Evolutionary conservation across 192 early-diverging fungal genomes (phyloP), one percentile per base, ranked within the genome.

Genomic region (Borealophlyctis nickersoniae): DNA sequence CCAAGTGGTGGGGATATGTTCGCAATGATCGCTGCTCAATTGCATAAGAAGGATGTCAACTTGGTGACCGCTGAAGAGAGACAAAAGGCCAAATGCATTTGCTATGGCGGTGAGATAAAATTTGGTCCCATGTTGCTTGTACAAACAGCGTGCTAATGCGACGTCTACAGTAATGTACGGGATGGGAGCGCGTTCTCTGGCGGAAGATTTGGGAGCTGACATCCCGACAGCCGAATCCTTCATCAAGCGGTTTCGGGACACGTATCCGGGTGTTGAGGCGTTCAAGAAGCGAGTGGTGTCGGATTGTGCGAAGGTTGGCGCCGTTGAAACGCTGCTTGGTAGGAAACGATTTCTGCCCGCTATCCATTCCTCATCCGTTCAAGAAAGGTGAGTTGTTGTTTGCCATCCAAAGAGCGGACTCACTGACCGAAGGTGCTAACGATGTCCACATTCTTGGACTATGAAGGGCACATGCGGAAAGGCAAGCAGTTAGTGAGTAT

Each of bases 101-200:
- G 48, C 19, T 72, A 72, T 56, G 70, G 70, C 13, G 63, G 63
- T 65, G 28, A 62, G 51, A 11, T n/a, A n/a, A 48, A 14, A n/a
- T 48, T 23, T 56, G 1, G 2, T 16, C 58, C 16, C 36, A 60
- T 26, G 24, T 55, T 60, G 51, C 16, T 60, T 16, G 24, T 23
- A 14, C 58, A 1, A 19, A 19, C 60, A 11, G 61, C 31, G 11
- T 48, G 32, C 26, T 14, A n/a, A n/a, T n/a, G n/a, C n/a, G n/a
- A n/a, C n/a, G n/a, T n/a, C n/a, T n/a, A n/a, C 62, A 66, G 70
- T 72, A 7, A 73, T 72, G 59, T 72, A 72, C 62, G 70, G 70
- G 2, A 67, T 31, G 26, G 57, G 66, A 9, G 16, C 69, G n/a
- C 19, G 14, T 19, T 26, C 64, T 2, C 13, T 72, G 2, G 28